Evolutionary conservation across 148 eudicot species (phyloP).

Genomic region (Fagopyrum tataricum): DNA sequence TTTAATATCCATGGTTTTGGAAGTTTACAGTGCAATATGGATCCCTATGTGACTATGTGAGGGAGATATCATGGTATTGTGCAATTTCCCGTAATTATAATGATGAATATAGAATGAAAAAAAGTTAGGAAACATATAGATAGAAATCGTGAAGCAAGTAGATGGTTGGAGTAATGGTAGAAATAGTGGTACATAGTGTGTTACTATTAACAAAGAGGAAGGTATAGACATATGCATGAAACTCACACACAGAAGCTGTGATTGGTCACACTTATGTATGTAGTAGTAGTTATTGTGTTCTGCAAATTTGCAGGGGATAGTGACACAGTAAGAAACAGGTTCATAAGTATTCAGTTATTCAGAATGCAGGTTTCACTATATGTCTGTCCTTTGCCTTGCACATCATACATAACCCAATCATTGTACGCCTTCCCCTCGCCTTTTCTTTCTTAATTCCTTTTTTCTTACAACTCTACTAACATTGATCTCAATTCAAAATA

Average conservation of each 20-base stretch:
- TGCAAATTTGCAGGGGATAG: not conserved
- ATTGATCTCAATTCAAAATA: too few species aligned
- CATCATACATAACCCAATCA: not conserved
- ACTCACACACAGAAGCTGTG: slow-evolving; percentile 4
- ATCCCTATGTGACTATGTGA: too few species aligned
- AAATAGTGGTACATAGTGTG: not conserved
- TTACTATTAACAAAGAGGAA: not conserved
- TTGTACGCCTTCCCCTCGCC: not conserved
- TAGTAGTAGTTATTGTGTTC: not conserved
- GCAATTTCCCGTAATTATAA: too few species aligned
- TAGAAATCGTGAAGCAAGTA: not conserved
- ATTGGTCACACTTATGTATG: slow-evolving; percentile 3
- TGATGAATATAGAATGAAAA: too few species aligned
- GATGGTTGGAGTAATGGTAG: not conserved
- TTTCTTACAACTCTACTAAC: not conserved
- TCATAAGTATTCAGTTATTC: not conserved
- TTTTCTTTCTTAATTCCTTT: not conserved
- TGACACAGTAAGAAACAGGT: not conserved
- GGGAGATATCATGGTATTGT: too few species aligned
- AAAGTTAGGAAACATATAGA: too few species aligned
- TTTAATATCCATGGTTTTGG: too few species aligned
- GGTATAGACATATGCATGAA: not conserved
- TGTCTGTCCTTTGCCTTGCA: slow-evolving; percentile 3
- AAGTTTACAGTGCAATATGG: too few species aligned
- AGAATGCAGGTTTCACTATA: not conserved